These are phyloP conservation scores for Neurospora sp. DNA, from an alignment of 495 filamentous ascomycete genomes.

Conservation along the genomic window DNA sequence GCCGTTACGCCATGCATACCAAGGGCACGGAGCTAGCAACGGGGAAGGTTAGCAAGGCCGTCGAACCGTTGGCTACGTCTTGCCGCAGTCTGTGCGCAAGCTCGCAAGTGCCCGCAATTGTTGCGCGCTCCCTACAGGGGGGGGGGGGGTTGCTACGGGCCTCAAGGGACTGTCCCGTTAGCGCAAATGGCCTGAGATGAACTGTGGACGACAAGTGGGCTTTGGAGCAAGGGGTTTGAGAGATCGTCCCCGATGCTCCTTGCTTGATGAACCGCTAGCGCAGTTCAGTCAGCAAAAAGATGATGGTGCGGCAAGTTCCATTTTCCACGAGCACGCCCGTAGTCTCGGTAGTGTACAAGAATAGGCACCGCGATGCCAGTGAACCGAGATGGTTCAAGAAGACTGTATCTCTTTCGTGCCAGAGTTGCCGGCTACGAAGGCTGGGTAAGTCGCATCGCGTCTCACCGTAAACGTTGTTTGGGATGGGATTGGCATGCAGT, in stretches of 20 bases:
- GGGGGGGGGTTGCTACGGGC: neutral
- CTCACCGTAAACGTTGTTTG: neutral
- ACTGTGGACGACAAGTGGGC: neutral
- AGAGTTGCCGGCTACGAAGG: neutral
- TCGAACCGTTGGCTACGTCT: neutral
- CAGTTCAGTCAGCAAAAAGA: neutral
- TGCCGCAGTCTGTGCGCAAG: neutral
- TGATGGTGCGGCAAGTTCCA: neutral
- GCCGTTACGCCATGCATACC: conserved; percentile 6
- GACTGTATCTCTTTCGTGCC: neutral
- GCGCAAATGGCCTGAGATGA: neutral
- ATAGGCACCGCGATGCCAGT: neutral
- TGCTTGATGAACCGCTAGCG: neutral
- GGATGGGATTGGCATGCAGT: neutral
- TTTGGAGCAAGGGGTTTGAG: neutral
- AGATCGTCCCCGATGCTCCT: neutral
- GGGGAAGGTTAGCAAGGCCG: neutral
- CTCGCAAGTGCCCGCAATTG: conserved; percentile 1
- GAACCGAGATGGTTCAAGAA: neutral
- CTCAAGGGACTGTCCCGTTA: neutral
- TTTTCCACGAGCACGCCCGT: neutral
- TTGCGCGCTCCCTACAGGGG: conserved; percentile 2
- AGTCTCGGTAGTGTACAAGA: neutral
- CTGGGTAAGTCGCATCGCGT: neutral
- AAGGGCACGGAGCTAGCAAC: neutral